Evolutionary conservation across 2,329 filamentous ascomycete genomes (phyloP).

Genomic region (Nigrograna mackinnonii): DNA sequence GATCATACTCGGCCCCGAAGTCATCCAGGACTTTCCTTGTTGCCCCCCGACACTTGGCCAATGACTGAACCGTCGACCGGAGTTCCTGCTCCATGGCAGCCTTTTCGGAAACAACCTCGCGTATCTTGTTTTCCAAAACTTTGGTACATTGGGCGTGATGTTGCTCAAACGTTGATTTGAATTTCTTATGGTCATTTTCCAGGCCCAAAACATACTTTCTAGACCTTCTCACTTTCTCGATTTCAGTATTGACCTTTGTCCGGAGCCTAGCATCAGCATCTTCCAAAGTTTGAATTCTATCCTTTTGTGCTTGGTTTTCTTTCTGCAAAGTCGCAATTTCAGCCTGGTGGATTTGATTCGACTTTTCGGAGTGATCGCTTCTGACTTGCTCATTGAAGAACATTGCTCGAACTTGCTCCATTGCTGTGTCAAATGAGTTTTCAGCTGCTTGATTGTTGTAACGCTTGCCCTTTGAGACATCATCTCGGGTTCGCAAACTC

Average conservation of each 20-base stretch:
- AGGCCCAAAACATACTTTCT: slow-evolving; percentile 31
- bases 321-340: slow-evolving; percentile 4
- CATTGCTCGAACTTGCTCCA: neutral
- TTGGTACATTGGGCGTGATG: slow-evolving; percentile 17
- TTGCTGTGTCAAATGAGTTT: too few species aligned
- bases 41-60: slow-evolving; percentile 13
- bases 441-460: too few species aligned
- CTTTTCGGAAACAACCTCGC: slow-evolving; percentile 25
- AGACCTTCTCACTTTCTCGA: slow-evolving; percentile 17
- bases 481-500: too few species aligned
- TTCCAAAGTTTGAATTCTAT: slow-evolving; percentile 1
- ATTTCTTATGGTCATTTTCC: slow-evolving; percentile 27
- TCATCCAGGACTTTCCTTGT: slow-evolving; percentile 21
- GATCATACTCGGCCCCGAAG: slow-evolving; percentile 9
- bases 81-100: slow-evolving; percentile 15
- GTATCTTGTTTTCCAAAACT: slow-evolving; percentile 16
- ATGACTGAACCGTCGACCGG: slow-evolving; percentile 8
- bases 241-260: slow-evolving; percentile 7
- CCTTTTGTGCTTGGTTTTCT: neutral
- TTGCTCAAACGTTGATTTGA: slow-evolving; percentile 12
- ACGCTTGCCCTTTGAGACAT: too few species aligned
- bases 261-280: slow-evolving; percentile 4
- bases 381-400: neutral
- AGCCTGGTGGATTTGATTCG: neutral
- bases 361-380: neutral